These are phyloP conservation scores for Suillus weaverae DNA, from an alignment of 768 basidiomycete genomes.

Conservation along the genomic window DNA sequence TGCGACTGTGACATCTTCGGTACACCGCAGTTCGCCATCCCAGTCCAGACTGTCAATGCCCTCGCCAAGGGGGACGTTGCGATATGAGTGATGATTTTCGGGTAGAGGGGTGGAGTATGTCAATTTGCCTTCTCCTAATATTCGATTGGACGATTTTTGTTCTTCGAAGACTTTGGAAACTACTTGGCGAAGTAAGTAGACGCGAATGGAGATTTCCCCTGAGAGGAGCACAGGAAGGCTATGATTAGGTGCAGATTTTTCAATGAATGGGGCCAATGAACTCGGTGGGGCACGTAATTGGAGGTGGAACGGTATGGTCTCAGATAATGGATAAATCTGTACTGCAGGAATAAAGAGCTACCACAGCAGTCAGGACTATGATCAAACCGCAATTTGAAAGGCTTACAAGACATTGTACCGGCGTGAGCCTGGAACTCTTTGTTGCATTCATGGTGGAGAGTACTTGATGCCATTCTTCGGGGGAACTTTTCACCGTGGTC, in stretches of 20 bases:
- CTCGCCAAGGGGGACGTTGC: conserved; percentile 19
- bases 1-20: conserved; percentile 40
- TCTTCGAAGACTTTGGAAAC: conserved; percentile 32
- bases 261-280: conserved; percentile 49
- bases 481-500: conserved; percentile 56
- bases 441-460: conserved; percentile 43
- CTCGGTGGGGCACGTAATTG: conserved; percentile 51
- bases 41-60: conserved; percentile 54
- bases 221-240: conserved; percentile 5
- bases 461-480: conserved; percentile 67
- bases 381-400: background rate
- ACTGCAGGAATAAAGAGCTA: conserved; percentile 63
- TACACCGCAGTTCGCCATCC: conserved; percentile 51
- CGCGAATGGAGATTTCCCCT: conserved; percentile 37
- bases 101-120: conserved; percentile 43
- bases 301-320: conserved; percentile 64
- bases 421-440: conserved; percentile 32
- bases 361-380: conserved; percentile 2
- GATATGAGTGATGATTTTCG: conserved; percentile 9
- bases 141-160: conserved; percentile 14
- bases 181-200: conserved; percentile 55
- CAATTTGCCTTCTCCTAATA: conserved; percentile 51
- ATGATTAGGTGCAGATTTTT: conserved; percentile 14
- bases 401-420: conserved; percentile 54
- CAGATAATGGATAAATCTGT: conserved; percentile 52